phyloP scores from a whole-genome alignment of 2,329 filamentous ascomycete species.

The Corinectria fuckeliana region DNA sequence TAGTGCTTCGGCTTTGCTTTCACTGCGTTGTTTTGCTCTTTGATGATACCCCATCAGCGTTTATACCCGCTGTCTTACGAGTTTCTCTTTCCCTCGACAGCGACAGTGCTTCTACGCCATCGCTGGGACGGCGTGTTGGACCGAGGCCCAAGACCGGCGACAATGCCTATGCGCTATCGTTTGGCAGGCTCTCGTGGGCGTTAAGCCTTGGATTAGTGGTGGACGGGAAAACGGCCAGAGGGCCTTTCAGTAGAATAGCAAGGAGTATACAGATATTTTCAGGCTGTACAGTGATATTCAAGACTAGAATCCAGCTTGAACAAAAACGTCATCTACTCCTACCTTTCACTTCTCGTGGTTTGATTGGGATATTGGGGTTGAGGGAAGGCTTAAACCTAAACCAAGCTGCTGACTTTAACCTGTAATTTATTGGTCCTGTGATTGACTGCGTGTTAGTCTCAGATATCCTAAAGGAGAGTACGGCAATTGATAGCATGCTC shows the following conservation, averaged over 20 bases:
- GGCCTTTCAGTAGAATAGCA: background rate
- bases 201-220: constrained; percentile 37
- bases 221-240: background rate
- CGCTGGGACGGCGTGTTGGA: constrained; percentile 61
- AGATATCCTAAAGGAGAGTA: too few relatives aligned
- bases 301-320: constrained; percentile 14
- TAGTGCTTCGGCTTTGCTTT: constrained; percentile 30
- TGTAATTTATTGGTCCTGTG: too few relatives aligned
- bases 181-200: constrained; percentile 54
- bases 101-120: constrained; percentile 64
- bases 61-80: constrained; percentile 54
- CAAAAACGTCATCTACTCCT: constrained; percentile 22
- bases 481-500: too few relatives aligned
- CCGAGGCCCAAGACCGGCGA: constrained; percentile 54
- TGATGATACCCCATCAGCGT: constrained; percentile 55
- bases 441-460: too few relatives aligned
- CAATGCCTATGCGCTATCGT: constrained; percentile 63
- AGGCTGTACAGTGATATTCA: background rate
- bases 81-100: constrained; percentile 52
- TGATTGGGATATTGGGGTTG: too few relatives aligned
- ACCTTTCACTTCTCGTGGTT: background rate
- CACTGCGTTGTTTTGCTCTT: constrained; percentile 35
- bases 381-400: too few relatives aligned
- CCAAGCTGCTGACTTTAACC: too few relatives aligned
- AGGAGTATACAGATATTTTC: background rate